phyloP scores from a whole-genome alignment of 805 yeast genomes.

The Helenozyma baotianmanensis region DNA sequence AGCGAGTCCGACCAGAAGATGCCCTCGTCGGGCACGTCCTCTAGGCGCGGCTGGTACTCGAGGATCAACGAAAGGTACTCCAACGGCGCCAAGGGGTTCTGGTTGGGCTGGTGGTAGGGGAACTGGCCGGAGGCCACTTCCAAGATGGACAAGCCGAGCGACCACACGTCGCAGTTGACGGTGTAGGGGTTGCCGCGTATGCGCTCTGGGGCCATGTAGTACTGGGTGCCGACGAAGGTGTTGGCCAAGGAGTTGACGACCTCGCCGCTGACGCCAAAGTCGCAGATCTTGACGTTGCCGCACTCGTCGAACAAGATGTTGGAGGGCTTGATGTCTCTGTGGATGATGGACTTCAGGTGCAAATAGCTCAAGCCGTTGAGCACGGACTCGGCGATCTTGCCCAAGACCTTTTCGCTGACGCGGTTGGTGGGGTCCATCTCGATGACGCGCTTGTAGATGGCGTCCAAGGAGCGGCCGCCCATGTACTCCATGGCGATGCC shows the following conservation, averaged over 20 bases:
- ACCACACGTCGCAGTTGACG: conserved; percentile 96
- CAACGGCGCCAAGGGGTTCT: conserved; percentile 56
- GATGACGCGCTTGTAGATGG: conserved; percentile 76
- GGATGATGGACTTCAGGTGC: conserved; percentile 84
- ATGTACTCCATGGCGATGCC: conserved; percentile 97
- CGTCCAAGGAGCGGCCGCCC: conserved; percentile 89
- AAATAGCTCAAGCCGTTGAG: conserved; percentile 80
- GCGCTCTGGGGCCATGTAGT: conserved; percentile 98
- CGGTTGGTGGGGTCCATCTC: conserved; percentile 66
- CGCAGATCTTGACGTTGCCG: conserved; percentile 91
- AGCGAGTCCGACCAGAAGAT: conserved; percentile 81
- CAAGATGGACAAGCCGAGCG: conserved; percentile 82
- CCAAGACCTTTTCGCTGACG: conserved; percentile 88
- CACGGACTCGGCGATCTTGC: conserved; percentile 84
- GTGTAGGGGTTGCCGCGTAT: conserved; percentile 94
- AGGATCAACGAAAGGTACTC: conserved; percentile 79
- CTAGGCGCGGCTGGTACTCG: conserved; percentile 73
- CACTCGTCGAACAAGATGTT: conserved; percentile 70
- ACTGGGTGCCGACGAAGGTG: conserved; percentile 95
- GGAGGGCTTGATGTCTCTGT: conserved; percentile 94
- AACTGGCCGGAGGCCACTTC: conserved; percentile 93
- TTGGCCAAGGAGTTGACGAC: conserved; percentile 93
- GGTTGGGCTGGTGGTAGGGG: conserved; percentile 52
- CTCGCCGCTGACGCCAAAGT: conserved; percentile 97
- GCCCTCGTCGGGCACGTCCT: conserved; percentile 70